Evolutionary conservation across 148 eudicot genomes (phyloP), one percentile per base, ranked within the genome.

Genomic region (Rhododendron kiyosumense): DNA sequence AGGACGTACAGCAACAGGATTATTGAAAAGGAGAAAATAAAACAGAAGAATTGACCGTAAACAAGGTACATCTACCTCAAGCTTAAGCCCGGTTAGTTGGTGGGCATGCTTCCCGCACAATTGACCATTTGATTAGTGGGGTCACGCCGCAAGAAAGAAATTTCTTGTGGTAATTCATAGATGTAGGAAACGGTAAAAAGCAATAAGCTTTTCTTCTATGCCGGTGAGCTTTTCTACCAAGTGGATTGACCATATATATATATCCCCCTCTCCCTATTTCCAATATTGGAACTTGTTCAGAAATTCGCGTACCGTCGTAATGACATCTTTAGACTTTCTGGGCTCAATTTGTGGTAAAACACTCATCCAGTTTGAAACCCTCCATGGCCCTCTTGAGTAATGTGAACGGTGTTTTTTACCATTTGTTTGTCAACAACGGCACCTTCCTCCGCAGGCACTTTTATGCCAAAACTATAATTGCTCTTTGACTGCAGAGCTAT

Each of bases 391-490:
- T 79, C 28, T 18, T 4, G 12, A 20, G 28, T 51, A 36, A 6
- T 54, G 7, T 52, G 43, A 38, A 76, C 77, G 51, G 13, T 77
- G 38, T 57, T 38, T 30, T 74, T 32, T 0, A 41, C n/a, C 34
- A 57, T 43, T 22, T 28, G 32, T 32, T 34, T 67, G 86, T 84
- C 84, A 51, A 86, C 81, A 81, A 49, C 49, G 45, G 79, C 79
- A 85, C 26, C 84, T 81, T 51, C 78, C 34, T 86, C 84, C 74
- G 81, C 26, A 86, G 87, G 85, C 81, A 49, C 84, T 85, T 81
- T 81, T 61, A 32, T 86, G 88, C 63, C 79, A 52, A 0, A 57
- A 51, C 85, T 69, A 69, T 87, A 41, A 87, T 87, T 83, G n/a
- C 86, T 65, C 49, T 63, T 78, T 87, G 88, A 87, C 86, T 84